Evolutionary conservation across 352 stramenopile species (phyloP).

Genomic region (Phytophthora sp.): DNA sequence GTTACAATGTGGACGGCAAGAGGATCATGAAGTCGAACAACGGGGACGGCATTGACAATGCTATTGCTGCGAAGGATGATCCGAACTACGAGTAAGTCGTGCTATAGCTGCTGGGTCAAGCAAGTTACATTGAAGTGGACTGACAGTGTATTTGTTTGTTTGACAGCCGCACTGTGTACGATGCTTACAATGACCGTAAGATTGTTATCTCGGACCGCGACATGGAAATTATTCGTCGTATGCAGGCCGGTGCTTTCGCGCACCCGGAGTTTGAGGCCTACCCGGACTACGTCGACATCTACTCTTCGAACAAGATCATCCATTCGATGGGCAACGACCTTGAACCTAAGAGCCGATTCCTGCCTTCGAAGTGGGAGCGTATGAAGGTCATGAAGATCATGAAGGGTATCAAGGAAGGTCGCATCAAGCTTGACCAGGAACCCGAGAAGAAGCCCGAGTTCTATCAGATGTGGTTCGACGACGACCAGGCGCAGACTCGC

Average conservation of each 20-base stretch:
- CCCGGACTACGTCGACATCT: slow-evolving; percentile 91
- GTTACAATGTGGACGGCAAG: slow-evolving; percentile 97
- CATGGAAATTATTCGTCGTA: slow-evolving; percentile 97
- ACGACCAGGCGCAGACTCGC: slow-evolving; percentile 86
- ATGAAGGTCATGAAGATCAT: slow-evolving; percentile 98
- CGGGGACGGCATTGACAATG: slow-evolving; percentile 90
- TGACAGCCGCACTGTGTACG: slow-evolving; percentile 95
- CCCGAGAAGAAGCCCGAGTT: slow-evolving; percentile 91
- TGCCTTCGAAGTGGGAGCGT: slow-evolving; percentile 97
- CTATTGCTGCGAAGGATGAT: slow-evolving; percentile 88
- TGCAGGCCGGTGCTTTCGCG: slow-evolving; percentile 93
- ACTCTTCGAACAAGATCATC: slow-evolving; percentile 89
- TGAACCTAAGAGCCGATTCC: slow-evolving; percentile 94
- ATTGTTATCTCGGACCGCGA: slow-evolving; percentile 97
- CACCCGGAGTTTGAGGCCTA: slow-evolving; percentile 94
- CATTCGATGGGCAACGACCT: slow-evolving; percentile 88
- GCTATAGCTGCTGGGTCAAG: neutral
- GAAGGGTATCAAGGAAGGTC: slow-evolving; percentile 96
- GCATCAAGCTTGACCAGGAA: slow-evolving; percentile 93
- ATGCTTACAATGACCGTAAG: slow-evolving; percentile 98
- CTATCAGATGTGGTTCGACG: slow-evolving; percentile 94
- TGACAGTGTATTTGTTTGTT: slow-evolving; percentile 23
- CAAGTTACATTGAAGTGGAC: neutral
- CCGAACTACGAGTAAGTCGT: slow-evolving; percentile 91
- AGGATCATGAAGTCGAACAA: slow-evolving; percentile 95